Conservation (phyloP, 2,329 filamentous ascomycete genomes). For the Fusarium paranaense region DNA sequence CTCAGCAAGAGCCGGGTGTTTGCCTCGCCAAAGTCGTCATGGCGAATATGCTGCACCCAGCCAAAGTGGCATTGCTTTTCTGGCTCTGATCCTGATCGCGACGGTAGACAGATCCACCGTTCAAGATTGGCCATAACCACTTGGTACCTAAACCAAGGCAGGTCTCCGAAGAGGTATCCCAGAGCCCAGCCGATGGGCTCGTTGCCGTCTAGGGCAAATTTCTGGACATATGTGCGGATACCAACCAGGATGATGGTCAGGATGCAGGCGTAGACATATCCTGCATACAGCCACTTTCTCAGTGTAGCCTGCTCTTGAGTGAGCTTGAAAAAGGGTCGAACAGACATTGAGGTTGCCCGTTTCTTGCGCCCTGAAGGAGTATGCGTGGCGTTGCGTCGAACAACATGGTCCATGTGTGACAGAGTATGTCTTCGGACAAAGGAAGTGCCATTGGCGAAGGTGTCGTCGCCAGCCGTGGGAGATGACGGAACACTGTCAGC, state of each 20-base stretch:
- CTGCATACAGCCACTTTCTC: conserved; percentile 87
- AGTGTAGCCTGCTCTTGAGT: conserved; percentile 81
- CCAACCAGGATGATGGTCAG: conserved; percentile 74
- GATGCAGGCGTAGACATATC: conserved; percentile 79
- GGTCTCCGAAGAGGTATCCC: conserved; percentile 87
- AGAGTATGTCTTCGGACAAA: conserved; percentile 63
- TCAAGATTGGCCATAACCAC: conserved; percentile 76
- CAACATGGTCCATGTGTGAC: conserved; percentile 54
- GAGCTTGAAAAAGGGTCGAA: conserved; percentile 81
- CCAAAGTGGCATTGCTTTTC: conserved; percentile 62
- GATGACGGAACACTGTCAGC: conserved; percentile 33
- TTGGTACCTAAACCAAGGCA: conserved; percentile 77
- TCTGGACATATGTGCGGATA: conserved; percentile 76
- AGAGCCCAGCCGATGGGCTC: conserved; percentile 95
- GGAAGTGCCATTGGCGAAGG: conserved; percentile 30
- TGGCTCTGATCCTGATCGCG: conserved; percentile 46
- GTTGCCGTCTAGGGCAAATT: conserved; percentile 73
- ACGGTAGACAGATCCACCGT: conserved; percentile 80
- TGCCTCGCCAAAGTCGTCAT: conserved; percentile 75
- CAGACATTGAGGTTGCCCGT: conserved; percentile 70
- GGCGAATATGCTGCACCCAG: conserved; percentile 74
- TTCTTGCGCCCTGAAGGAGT: conserved; percentile 76
- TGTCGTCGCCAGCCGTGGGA: conserved; percentile 29
- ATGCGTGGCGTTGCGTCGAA: conserved; percentile 57
- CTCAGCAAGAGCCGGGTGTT: conserved; percentile 84